Conservation (phyloP, 192 early-diverging fungal genomes). For the Gaertneriomyces semiglobifer region DNA sequence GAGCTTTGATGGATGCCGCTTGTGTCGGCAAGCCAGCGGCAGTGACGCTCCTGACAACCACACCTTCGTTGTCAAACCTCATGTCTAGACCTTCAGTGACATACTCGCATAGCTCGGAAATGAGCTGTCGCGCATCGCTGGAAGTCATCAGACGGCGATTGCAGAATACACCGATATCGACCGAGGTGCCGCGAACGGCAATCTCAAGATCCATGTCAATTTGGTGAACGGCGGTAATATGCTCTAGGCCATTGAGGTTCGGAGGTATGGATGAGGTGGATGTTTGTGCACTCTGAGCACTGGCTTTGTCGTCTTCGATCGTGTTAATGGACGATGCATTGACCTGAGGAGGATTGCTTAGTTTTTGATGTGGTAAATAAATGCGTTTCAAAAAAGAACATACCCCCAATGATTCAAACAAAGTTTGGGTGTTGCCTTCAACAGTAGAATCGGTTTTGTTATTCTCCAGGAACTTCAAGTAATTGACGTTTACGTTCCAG, state of each 20-base stretch:
- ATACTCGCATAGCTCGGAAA: too few relatives aligned
- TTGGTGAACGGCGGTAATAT: background rate
- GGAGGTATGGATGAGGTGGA: background rate
- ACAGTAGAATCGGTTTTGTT: background rate
- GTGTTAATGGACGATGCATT: background rate
- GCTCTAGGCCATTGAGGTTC: background rate
- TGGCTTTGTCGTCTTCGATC: background rate
- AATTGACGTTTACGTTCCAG: conserved; percentile 14
- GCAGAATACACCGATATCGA: conserved; percentile 14
- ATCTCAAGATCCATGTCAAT: conserved; percentile 20
- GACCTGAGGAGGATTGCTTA: background rate
- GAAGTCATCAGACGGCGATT: background rate
- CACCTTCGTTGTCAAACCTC: too few relatives aligned
- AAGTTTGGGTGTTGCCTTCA: too few relatives aligned
- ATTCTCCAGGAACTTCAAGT: conserved; percentile 12
- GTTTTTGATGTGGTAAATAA: background rate
- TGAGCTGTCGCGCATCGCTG: too few relatives aligned
- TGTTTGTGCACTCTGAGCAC: background rate
- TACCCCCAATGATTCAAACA: background rate
- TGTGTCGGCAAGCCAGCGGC: too few relatives aligned
- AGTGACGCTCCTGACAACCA: too few relatives aligned
- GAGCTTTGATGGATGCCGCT: too few relatives aligned
- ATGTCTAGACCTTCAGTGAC: too few relatives aligned
- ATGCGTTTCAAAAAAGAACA: background rate
- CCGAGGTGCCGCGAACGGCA: background rate